Evolutionary conservation across 225 moss, liverwort and hornwort species (phyloP), one percentile per base, ranked within the genome.

Genomic region (Neckera pumila): DNA sequence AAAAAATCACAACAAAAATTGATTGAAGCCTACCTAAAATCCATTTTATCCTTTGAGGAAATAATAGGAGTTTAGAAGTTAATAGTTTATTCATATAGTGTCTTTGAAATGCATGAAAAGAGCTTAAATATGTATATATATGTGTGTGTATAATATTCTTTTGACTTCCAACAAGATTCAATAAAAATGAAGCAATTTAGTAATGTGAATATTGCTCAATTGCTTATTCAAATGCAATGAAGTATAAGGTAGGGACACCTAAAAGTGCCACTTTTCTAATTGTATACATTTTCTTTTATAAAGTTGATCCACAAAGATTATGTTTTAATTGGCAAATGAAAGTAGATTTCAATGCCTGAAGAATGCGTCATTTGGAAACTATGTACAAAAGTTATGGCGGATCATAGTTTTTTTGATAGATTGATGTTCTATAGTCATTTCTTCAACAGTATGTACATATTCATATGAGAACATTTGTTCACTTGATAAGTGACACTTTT

Each of bases 11-110:
- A 27, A 14, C 14, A 4, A 61, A 34, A 19, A 65, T 3, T 34
- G 19, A 65, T 10, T 10, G 19, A 11, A 66, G 2, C 4, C 36
- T 66, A 18, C 1, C 3, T 17, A 19, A 65, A 34, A 10, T 65
- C 1, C 4, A 18, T 64, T 34, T 33, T 9, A 18, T 64, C 5
- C 1, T 3, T 1, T 2, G 5, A 6, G 3, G 6, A 3, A 2
- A 21, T 12, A 11, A 19, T 21, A 2, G 2, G n/a, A n/a, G 4
- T n/a, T 67, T 67, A 67, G n/a, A n/a, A 6, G 34, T 66, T n/a
- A n/a, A 65, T 11, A 66, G 11, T 36, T 36, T 66, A 11, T 19
- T 66, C 3, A 66, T 36, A 36, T 66, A 5, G 20, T 36, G 6
- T 36, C 19, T 2, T 36, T 66, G 11, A 36, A 62, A 66, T 36